phyloP scores from a whole-genome alignment of 257 asterid genomes.

The Voacanga thouarsii region DNA sequence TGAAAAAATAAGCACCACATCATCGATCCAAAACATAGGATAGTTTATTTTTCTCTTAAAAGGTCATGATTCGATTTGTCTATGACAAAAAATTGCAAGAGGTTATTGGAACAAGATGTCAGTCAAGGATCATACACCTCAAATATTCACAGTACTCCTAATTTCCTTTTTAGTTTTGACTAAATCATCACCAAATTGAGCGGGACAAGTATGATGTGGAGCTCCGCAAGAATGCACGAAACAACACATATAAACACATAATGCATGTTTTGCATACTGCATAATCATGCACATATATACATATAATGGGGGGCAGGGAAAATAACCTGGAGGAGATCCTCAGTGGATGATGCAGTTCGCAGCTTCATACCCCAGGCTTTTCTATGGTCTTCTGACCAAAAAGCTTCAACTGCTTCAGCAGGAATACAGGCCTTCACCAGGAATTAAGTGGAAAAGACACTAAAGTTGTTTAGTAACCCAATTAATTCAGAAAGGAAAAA shows the following conservation, averaged over 20 bases:
- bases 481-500: not conserved
- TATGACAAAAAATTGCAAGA: not conserved
- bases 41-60: not conserved
- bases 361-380: slow-evolving; percentile 57
- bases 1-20: not conserved
- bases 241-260: not conserved
- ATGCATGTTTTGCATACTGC: not conserved
- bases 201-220: too few relatives aligned
- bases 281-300: not conserved
- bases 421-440: slow-evolving; percentile 60
- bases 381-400: slow-evolving; percentile 68
- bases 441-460: slow-evolving; percentile 8
- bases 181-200: not conserved
- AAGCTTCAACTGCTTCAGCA: slow-evolving; percentile 55
- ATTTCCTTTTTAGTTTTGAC: not conserved
- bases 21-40: not conserved
- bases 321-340: slow-evolving; percentile 80
- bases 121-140: not conserved
- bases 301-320: too few relatives aligned
- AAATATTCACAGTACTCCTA: not conserved
- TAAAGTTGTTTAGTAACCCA: slow-evolving; percentile 5
- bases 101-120: not conserved
- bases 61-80: not conserved
- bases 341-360: slow-evolving; percentile 52
- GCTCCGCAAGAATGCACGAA: not conserved